phyloP scores from a whole-genome alignment of 495 filamentous ascomycete genomes.

The Penicillium pulvis region DNA sequence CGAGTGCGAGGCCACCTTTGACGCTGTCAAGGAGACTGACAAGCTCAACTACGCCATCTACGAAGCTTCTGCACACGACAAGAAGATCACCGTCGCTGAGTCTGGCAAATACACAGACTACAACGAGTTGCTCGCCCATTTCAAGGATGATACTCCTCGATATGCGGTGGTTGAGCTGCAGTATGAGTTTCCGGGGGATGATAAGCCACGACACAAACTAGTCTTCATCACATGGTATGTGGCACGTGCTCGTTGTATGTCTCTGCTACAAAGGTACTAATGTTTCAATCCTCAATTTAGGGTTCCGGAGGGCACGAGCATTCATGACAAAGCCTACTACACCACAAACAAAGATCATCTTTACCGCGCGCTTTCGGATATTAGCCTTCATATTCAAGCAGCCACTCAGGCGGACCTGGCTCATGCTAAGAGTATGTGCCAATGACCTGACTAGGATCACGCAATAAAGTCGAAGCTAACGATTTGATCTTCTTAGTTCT shows the following conservation, averaged over 20 bases:
- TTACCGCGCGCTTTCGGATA: slow-evolving; percentile 18
- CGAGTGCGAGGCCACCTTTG: slow-evolving; percentile 23
- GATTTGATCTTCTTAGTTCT: slow-evolving; percentile 8
- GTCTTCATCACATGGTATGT: slow-evolving; percentile 29
- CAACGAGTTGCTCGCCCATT: slow-evolving; percentile 17
- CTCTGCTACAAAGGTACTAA: background rate
- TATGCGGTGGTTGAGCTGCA: slow-evolving; percentile 24
- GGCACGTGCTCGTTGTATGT: background rate
- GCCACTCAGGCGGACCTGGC: slow-evolving; percentile 17
- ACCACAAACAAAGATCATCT: slow-evolving; percentile 28
- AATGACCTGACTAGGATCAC: background rate
- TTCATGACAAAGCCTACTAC: slow-evolving; percentile 26
- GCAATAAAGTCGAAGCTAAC: background rate
- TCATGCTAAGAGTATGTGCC: slow-evolving; percentile 23
- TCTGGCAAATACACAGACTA: slow-evolving; percentile 25
- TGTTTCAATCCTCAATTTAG: slow-evolving; percentile 8
- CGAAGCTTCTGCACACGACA: slow-evolving; percentile 25
- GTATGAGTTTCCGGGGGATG: slow-evolving; percentile 21
- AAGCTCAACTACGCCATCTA: slow-evolving; percentile 25
- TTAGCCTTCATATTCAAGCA: slow-evolving; percentile 29
- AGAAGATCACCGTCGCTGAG: slow-evolving; percentile 24
- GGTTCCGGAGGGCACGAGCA: slow-evolving; percentile 23
- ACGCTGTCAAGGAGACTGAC: slow-evolving; percentile 25
- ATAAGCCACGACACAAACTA: slow-evolving; percentile 21
- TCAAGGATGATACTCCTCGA: slow-evolving; percentile 20